These are phyloP conservation scores for Colletotrichum godetiae DNA, from an alignment of 2,329 filamentous ascomycete genomes.

Conservation along the genomic window DNA sequence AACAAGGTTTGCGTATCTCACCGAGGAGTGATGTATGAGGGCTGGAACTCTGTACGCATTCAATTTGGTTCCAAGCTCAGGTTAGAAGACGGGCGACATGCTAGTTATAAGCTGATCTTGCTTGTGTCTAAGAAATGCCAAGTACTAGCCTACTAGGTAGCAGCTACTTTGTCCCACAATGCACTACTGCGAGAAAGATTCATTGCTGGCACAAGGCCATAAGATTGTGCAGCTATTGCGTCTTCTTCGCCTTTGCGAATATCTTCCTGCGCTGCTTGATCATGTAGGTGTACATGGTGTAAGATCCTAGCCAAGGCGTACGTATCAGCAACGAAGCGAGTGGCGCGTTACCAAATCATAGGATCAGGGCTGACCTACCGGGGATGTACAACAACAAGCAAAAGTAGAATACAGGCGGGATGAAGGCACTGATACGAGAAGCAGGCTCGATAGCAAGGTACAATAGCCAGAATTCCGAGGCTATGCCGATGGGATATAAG, in stretches of 20 bases:
- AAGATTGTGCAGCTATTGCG: neutral
- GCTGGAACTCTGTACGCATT: no score
- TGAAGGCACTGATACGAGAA: slow-evolving; percentile 53
- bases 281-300: slow-evolving; percentile 94
- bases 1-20: no score
- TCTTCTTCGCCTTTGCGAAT: slow-evolving; percentile 59
- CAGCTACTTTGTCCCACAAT: no score
- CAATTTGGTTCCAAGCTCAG: no score
- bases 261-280: slow-evolving; percentile 88
- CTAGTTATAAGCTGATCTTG: no score
- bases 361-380: slow-evolving; percentile 61
- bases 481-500: slow-evolving; percentile 91
- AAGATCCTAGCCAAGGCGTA: slow-evolving; percentile 54
- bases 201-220: no score
- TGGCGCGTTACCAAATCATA: no score
- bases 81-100: no score
- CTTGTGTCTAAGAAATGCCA: no score
- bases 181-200: neutral
- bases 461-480: slow-evolving; percentile 86
- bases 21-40: no score
- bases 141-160: no score
- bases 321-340: neutral
- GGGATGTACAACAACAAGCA: slow-evolving; percentile 83
- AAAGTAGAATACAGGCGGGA: slow-evolving; percentile 70
- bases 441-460: slow-evolving; percentile 75